These are phyloP conservation scores for Biscutella auriculata DNA, from an alignment of 441 rosid genomes.

Conservation along the genomic window DNA sequence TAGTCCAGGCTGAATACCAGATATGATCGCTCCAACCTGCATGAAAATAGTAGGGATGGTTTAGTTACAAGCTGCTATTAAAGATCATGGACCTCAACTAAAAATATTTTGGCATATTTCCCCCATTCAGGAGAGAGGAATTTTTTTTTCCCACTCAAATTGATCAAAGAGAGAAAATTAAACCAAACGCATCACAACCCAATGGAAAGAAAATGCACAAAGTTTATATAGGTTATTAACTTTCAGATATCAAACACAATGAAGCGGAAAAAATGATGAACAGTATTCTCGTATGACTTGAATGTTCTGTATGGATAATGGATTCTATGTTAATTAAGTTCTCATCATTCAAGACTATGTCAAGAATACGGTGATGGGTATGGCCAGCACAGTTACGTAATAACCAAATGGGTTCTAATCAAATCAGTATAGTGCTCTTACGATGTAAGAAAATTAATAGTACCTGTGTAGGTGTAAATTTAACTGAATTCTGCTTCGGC, in stretches of 20 bases:
- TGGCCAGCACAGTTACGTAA: neutral
- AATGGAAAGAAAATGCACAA: neutral
- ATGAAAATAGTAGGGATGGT: constrained; percentile 7
- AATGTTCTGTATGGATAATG: neutral
- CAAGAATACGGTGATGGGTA: neutral
- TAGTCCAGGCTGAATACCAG: constrained; percentile 95
- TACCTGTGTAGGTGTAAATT: constrained; percentile 95
- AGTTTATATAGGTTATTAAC: neutral
- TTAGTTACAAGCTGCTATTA: neutral
- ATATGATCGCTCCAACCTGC: constrained; percentile 90
- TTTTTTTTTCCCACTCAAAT: no score
- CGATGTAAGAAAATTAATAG: constrained; percentile 4
- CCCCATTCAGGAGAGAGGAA: no score
- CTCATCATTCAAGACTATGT: neutral
- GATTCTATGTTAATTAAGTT: no score
- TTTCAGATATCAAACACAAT: constrained; percentile 8
- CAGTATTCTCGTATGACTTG: constrained; percentile 3
- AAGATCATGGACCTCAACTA: no score
- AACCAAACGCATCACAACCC: neutral
- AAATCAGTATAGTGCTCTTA: constrained; percentile 7
- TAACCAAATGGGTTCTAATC: no score
- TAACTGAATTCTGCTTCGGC: constrained; percentile 92
- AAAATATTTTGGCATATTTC: no score
- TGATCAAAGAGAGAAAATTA: neutral
- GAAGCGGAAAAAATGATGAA: neutral